Evolutionary conservation across 1,284 basidiomycete species (phyloP), one percentile per base, ranked within the genome.

Genomic region (Ustilago nuda): DNA sequence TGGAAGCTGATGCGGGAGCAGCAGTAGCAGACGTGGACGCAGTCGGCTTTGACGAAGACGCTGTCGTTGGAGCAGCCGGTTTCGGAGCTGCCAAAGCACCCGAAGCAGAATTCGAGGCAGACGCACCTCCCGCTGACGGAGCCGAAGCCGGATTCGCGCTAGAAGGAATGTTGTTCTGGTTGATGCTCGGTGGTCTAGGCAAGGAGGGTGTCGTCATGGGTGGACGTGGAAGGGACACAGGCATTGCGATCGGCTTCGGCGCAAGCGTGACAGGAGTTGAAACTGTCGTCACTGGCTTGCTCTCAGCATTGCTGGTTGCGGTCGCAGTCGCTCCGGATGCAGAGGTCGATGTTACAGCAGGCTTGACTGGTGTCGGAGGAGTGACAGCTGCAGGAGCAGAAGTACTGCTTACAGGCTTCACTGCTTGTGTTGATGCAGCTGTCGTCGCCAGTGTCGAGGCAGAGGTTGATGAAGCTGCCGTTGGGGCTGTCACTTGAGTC

Each of bases 121-220:
- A 32, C 3, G 52, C 53, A 56, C 23, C 36, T 35, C 36, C 58
- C 15, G 53, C 39, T 4, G 57, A 33, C 30, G 46, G 35, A 9
- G 48, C 33, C 3, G 60, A 17, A 45, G 43, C 58, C 27, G 68
- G 12, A n/a, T 35, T 63, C 15, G 48, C 35, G n/a, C 41, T 66
- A 9, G 67, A 60, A 1, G 72, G 32, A 32, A 51, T 51, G 58
- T 59, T 64, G 56, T 63, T 67, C 55, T 76, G 73, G 45, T 63
- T 76, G 65, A 76, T 64, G 62, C 68, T 76, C 2, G 66, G 72
- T 27, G 72, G 72, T 32, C 66, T 60, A 12, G 72, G 72, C 50
- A 74, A 50, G 6, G 71, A 73, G 2, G 71, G 71, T 8, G 71
- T 73, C 11, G 60, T 41, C 56, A 72, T 63, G 0, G 72, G 72